A percentile compares a stretch with the other conserved stretches of the same genome.
Evolutionary conservation across 176 grass and related monocot species (phyloP).

Genomic region (Pontederia crassipes): DNA sequence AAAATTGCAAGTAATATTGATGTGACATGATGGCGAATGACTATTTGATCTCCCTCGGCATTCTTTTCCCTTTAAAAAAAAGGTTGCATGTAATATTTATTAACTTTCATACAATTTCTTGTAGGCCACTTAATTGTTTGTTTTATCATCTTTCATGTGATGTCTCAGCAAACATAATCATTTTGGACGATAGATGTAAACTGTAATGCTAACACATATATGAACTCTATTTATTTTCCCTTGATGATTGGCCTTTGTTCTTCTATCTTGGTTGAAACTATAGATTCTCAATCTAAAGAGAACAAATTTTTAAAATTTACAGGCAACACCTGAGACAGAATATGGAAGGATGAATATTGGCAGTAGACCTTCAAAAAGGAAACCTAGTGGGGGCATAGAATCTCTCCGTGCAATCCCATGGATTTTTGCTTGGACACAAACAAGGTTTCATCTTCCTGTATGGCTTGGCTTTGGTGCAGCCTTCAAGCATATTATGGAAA

Average conservation of each 20-base stretch:
- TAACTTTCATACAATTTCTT: no score
- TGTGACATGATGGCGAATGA: no score
- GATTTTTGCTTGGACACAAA: constrained; percentile 99
- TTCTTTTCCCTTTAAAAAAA: no score
- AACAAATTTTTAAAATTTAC: constrained; percentile 18
- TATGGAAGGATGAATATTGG: constrained; percentile 99
- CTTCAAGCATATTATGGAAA: constrained; percentile 66
- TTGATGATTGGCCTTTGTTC: background rate
- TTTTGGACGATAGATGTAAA: no score
- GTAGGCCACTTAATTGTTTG: no score
- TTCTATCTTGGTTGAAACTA: background rate
- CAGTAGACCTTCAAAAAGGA: constrained; percentile 91
- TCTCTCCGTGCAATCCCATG: constrained; percentile 93
- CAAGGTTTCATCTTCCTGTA: constrained; percentile 95
- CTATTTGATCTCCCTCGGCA: no score
- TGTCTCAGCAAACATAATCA: no score
- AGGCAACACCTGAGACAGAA: constrained; percentile 94
- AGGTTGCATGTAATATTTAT: no score
- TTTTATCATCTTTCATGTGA: no score
- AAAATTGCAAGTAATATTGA: no score
- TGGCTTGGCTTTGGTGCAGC: constrained; percentile 95
- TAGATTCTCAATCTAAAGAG: background rate
- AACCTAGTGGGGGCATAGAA: constrained; percentile 90
- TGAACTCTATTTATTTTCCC: no score
- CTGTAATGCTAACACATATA: no score